These are phyloP conservation scores for Artemisia argyi DNA, from an alignment of 129 eudicot genomes.

Conservation along the genomic window DNA sequence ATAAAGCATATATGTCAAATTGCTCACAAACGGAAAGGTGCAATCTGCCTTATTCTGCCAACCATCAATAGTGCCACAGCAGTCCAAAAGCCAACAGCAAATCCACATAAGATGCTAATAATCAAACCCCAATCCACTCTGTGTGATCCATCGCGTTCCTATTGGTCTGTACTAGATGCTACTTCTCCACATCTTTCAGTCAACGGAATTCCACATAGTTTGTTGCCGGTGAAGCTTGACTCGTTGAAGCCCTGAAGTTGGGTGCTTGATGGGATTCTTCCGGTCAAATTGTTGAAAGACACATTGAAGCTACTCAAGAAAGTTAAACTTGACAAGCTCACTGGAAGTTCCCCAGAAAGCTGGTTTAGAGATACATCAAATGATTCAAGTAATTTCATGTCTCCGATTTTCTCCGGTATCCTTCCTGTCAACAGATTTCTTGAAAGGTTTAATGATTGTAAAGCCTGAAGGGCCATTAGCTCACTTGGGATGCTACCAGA, in stretches of 20 bases:
- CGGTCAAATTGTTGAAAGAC: slow-evolving; percentile 34
- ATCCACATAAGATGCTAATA: slow-evolving; percentile 6
- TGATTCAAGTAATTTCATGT: slow-evolving; percentile 29
- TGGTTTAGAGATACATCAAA: slow-evolving; percentile 32
- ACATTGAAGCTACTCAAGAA: slow-evolving; percentile 29
- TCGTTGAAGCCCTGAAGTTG: slow-evolving; percentile 36
- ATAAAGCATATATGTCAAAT: too few species aligned
- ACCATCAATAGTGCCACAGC: background rate
- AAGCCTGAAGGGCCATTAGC: slow-evolving; percentile 21
- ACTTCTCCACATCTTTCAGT: slow-evolving; percentile 4
- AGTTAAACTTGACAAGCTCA: slow-evolving; percentile 20
- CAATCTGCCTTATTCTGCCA: background rate
- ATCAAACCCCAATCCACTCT: slow-evolving; percentile 14
- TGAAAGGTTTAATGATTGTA: slow-evolving; percentile 25
- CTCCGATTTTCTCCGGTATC: slow-evolving; percentile 32
- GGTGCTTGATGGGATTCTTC: slow-evolving; percentile 34
- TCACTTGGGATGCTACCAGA: slow-evolving; percentile 29
- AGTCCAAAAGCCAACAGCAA: slow-evolving; percentile 8
- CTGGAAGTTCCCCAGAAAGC: slow-evolving; percentile 35
- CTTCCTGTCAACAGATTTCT: slow-evolving; percentile 33
- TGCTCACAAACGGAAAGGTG: background rate
- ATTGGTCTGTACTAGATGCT: background rate
- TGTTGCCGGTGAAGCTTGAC: slow-evolving; percentile 33
- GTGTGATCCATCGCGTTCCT: slow-evolving; percentile 1
- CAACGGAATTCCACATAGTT: slow-evolving; percentile 36